Percentiles rank a stretch among this genome's conserved stretches.
These are phyloP conservation scores for Aureobasidium musti DNA, from an alignment of 2,329 filamentous ascomycete species.

Conservation along the genomic window DNA sequence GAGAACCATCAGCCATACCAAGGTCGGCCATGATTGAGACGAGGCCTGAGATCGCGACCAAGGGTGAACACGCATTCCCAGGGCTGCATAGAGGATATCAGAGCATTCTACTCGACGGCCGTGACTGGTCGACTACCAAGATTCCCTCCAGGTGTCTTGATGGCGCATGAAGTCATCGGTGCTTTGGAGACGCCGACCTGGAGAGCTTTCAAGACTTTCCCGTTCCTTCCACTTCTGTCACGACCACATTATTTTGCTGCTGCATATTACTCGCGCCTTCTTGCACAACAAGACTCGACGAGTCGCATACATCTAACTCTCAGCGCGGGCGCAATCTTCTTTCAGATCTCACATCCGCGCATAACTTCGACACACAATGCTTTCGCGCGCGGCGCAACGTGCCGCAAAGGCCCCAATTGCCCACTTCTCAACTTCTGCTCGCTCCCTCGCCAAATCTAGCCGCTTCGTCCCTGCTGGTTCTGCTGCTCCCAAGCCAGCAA, in stretches of 20 bases:
- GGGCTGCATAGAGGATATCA: constrained; percentile 29
- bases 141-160: not conserved
- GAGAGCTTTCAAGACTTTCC: constrained; percentile 21
- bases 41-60: constrained; percentile 16
- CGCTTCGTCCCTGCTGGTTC: constrained; percentile 31
- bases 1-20: not conserved
- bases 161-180: constrained; percentile 11
- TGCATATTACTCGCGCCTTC: not conserved
- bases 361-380: constrained; percentile 34
- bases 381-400: constrained; percentile 39
- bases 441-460: not conserved
- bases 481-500: constrained; percentile 28
- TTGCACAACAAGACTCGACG: not conserved
- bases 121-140: not conserved
- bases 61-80: constrained; percentile 25
- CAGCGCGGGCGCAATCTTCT: not conserved
- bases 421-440: constrained; percentile 31
- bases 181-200: constrained; percentile 18
- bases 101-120: constrained; percentile 35
- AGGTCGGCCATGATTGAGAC: constrained; percentile 2
- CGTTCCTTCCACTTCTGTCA: constrained; percentile 5
- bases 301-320: not conserved
- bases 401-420: constrained; percentile 33
- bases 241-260: not conserved
- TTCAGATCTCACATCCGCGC: not conserved